Conservation (phyloP, 805 yeast genomes). For the Sugiyamaella floridensis region DNA sequence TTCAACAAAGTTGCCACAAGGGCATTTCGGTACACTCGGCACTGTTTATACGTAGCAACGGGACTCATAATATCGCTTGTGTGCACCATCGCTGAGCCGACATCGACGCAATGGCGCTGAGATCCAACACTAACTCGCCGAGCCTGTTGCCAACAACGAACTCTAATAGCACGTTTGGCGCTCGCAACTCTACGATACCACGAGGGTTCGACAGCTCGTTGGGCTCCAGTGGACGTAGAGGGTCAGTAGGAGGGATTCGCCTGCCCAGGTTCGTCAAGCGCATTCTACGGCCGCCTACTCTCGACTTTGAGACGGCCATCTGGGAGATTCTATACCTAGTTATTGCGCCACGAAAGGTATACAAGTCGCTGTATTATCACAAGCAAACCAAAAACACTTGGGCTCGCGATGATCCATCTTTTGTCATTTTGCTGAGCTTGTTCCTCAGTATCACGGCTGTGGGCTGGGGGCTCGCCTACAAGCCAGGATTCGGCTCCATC, state of each 20-base stretch:
- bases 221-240: background rate
- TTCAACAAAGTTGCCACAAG: no score
- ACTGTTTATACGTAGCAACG: no score
- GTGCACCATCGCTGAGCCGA: background rate
- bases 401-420: constrained; percentile 91
- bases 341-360: constrained; percentile 72
- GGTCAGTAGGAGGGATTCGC: constrained; percentile 8
- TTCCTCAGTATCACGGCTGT: constrained; percentile 67
- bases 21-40: no score
- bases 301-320: constrained; percentile 86
- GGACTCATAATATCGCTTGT: no score
- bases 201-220: background rate
- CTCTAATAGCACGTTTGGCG: background rate
- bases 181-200: background rate
- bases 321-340: constrained; percentile 83
- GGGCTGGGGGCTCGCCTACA: constrained; percentile 85
- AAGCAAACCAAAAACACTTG: constrained; percentile 72
- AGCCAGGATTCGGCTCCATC: constrained; percentile 55
- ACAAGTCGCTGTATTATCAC: constrained; percentile 72
- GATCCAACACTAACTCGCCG: constrained; percentile 3
- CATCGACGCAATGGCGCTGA: background rate
- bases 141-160: background rate
- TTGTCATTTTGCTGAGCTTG: constrained; percentile 62
- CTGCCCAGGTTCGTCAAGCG: constrained; percentile 32
- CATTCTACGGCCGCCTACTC: constrained; percentile 63